Conservation (phyloP, 768 basidiomycete genomes). For the Trametes punicea region DNA sequence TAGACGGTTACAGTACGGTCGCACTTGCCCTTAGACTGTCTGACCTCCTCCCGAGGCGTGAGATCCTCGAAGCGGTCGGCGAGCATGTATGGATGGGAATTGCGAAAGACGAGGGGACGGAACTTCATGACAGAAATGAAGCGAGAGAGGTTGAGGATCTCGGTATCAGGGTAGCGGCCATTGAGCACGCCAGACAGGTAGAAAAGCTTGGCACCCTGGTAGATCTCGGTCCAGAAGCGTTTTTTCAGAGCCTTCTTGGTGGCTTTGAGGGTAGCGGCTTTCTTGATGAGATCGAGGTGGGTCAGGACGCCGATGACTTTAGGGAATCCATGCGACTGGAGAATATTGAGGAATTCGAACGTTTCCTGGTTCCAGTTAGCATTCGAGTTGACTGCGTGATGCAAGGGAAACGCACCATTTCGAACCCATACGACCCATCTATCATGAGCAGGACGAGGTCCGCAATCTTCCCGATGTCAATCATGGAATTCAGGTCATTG, state of each 20-base stretch:
- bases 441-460: slow-evolving; percentile 97
- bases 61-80: slow-evolving; percentile 95
- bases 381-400: slow-evolving; percentile 2
- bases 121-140: slow-evolving; percentile 99
- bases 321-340: slow-evolving; percentile 96
- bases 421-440: slow-evolving; percentile 96
- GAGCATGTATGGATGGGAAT: slow-evolving; percentile 91
- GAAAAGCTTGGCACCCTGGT: slow-evolving; percentile 96
- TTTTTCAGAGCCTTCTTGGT: slow-evolving; percentile 96
- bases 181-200: slow-evolving; percentile 97
- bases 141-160: slow-evolving; percentile 92
- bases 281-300: slow-evolving; percentile 96
- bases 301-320: slow-evolving; percentile 97
- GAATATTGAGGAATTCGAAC: slow-evolving; percentile 96
- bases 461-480: slow-evolving; percentile 95
- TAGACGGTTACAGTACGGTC: slow-evolving; percentile 94
- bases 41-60: slow-evolving; percentile 80
- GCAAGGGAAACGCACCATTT: slow-evolving; percentile 68
- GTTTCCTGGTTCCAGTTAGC: slow-evolving; percentile 69
- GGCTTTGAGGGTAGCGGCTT: slow-evolving; percentile 74
- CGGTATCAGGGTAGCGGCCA: slow-evolving; percentile 95
- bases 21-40: slow-evolving; percentile 78
- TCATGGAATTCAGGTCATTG: slow-evolving; percentile 97
- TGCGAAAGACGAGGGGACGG: slow-evolving; percentile 93
- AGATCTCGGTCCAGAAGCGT: slow-evolving; percentile 99